Conservation (phyloP, 2,329 filamentous ascomycete species). For the Phyllosticta citribraziliensis region DNA sequence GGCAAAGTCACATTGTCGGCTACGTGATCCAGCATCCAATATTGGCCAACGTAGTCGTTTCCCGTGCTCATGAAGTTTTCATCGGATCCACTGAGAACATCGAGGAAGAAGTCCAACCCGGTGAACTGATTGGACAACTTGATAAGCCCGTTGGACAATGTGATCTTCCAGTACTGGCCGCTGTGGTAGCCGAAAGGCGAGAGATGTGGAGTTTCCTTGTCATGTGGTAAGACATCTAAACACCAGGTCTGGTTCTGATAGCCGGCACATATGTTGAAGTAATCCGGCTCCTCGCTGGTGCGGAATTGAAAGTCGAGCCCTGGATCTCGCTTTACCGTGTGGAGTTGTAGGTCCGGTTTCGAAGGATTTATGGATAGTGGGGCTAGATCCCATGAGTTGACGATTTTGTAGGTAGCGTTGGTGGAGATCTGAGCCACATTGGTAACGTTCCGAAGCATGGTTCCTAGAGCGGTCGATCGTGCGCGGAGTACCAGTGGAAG, state of each 20-base stretch:
- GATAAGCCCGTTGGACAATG: neutral
- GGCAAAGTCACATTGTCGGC: neutral
- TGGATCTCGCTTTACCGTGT: neutral
- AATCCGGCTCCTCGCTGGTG: neutral
- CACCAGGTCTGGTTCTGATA: neutral
- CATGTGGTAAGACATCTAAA: neutral
- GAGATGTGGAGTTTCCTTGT: conserved; percentile 1
- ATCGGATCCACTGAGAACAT: neutral
- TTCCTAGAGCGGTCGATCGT: neutral
- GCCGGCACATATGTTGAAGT: conserved; percentile 6
- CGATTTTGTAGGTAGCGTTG: conserved; percentile 3
- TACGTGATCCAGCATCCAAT: conserved; percentile 2
- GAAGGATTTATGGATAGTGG: conserved; percentile 2
- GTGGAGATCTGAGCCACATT: conserved; percentile 2
- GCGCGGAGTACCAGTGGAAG: neutral
- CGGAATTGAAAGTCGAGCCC: conserved; percentile 7
- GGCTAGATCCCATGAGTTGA: conserved; percentile 1
- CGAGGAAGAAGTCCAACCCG: conserved; percentile 1
- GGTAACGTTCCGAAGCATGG: conserved; percentile 6
- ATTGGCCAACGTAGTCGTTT: neutral
- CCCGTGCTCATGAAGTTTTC: neutral
- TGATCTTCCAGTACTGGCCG: conserved; percentile 6
- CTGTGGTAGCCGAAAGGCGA: conserved; percentile 1
- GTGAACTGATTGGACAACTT: conserved; percentile 5
- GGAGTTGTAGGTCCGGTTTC: neutral